A percentile compares a stretch with the other conserved stretches of the same genome.
Evolutionary conservation across 495 filamentous ascomycete genomes (phyloP).

Genomic region (Baudoinia panamericana): DNA sequence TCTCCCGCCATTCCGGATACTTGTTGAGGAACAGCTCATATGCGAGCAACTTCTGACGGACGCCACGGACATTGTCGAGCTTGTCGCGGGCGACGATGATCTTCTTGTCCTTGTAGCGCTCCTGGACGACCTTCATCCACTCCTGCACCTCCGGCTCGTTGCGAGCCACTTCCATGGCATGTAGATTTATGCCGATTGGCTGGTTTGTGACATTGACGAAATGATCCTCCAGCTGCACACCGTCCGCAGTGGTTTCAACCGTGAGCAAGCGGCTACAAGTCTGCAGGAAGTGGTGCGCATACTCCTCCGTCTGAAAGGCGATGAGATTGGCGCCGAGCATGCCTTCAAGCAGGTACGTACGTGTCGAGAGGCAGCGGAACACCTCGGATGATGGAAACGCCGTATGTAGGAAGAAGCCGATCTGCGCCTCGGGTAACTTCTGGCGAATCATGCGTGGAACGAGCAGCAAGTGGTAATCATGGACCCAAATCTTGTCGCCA

Average conservation of each 20-base stretch:
- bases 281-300: constrained; percentile 82
- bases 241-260: constrained; percentile 75
- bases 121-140: constrained; percentile 66
- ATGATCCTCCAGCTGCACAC: constrained; percentile 79
- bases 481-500: constrained; percentile 82
- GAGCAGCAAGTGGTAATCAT: constrained; percentile 88
- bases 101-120: constrained; percentile 69
- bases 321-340: constrained; percentile 84
- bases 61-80: constrained; percentile 79
- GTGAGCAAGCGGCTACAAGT: constrained; percentile 79
- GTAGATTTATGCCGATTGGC: constrained; percentile 74
- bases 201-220: constrained; percentile 72
- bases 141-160: constrained; percentile 54
- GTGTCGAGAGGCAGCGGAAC: constrained; percentile 74
- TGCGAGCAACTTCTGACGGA: constrained; percentile 79
- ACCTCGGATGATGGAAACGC: constrained; percentile 93
- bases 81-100: constrained; percentile 88
- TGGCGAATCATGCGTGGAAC: constrained; percentile 84
- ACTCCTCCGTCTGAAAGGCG: constrained; percentile 85
- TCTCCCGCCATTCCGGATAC: constrained; percentile 74
- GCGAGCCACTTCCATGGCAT: constrained; percentile 58
- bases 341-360: constrained; percentile 73
- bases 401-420: constrained; percentile 89
- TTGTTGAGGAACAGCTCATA: constrained; percentile 90
- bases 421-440: constrained; percentile 73